Evolutionary conservation across 164 flowering plant species (phyloP).

Genomic region (Stephania yunnanensis): DNA sequence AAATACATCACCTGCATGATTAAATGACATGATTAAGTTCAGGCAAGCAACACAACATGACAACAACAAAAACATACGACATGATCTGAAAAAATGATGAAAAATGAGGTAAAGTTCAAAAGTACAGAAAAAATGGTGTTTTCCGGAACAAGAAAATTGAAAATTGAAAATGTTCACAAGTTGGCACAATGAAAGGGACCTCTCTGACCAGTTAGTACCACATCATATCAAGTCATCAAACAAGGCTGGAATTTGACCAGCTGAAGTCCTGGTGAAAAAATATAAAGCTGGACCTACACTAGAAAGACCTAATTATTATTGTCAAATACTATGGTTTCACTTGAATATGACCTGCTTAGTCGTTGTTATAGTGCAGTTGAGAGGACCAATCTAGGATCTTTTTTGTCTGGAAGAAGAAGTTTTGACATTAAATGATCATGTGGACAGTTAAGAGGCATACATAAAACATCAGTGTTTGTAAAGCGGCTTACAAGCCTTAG

Average conservation of each 20-base stretch:
- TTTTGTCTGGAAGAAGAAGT: background rate
- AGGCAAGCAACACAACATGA: background rate
- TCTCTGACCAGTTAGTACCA: background rate
- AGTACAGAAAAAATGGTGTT: background rate
- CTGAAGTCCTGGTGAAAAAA: background rate
- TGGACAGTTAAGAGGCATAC: conserved; percentile 45
- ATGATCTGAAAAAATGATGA: background rate
- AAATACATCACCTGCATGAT: conserved; percentile 82
- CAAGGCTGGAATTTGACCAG: background rate
- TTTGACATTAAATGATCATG: background rate
- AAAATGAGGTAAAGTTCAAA: background rate
- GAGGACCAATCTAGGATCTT: background rate
- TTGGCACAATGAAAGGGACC: background rate
- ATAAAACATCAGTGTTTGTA: conserved; percentile 61
- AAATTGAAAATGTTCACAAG: background rate
- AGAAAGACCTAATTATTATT: background rate
- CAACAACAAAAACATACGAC: background rate
- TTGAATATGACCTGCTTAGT: background rate
- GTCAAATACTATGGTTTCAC: background rate
- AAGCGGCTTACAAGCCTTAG: conserved; percentile 72
- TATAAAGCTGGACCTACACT: background rate
- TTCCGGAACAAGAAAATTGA: background rate
- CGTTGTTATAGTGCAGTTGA: background rate
- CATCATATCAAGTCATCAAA: background rate
- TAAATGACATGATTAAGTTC: background rate